These are phyloP conservation scores for Alternaria atra DNA, from an alignment of 2,329 filamentous ascomycete species.

Conservation along the genomic window DNA sequence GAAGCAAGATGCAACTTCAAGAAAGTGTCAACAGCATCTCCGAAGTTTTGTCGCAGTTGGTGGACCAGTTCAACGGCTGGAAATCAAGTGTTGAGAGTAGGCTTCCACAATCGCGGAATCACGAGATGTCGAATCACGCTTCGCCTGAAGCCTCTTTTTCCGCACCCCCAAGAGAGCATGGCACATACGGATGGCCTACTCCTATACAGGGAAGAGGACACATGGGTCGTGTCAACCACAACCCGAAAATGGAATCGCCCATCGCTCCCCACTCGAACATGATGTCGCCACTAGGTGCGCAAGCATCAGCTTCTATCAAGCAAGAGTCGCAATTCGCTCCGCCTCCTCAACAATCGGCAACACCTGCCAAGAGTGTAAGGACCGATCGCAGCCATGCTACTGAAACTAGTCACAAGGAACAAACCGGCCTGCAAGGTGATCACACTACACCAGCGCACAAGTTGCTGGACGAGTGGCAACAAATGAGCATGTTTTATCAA, in stretches of 20 bases:
- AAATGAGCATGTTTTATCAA: conserved; percentile 65
- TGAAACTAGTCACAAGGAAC: conserved; percentile 31
- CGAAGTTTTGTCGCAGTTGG: conserved; percentile 40
- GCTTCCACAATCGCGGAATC: conserved; percentile 27
- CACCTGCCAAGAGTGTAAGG: conserved; percentile 45
- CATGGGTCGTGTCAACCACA: conserved; percentile 40
- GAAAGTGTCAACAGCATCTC: conserved; percentile 53
- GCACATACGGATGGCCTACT: conserved; percentile 39
- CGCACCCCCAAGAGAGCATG: conserved; percentile 36
- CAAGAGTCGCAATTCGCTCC: conserved; percentile 35
- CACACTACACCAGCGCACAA: conserved; percentile 92
- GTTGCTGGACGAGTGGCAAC: conserved; percentile 72
- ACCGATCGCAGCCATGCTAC: conserved; percentile 35
- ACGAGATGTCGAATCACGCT: conserved; percentile 36
- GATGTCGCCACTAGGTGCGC: conserved; percentile 37
- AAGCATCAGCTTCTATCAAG: conserved; percentile 44
- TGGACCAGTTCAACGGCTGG: conserved; percentile 46
- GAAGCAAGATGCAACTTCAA: conserved; percentile 61
- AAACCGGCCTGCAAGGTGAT: conserved; percentile 73
- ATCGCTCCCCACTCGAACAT: conserved; percentile 36
- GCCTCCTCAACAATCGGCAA: conserved; percentile 40
- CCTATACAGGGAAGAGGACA: conserved; percentile 40
- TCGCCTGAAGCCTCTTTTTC: conserved; percentile 41
- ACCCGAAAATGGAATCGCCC: conserved; percentile 47
- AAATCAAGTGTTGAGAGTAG: conserved; percentile 45